Base-by-base conservation (phyloP, 1,139 yeast species). In the Yamadazyma diospyri region DNA sequence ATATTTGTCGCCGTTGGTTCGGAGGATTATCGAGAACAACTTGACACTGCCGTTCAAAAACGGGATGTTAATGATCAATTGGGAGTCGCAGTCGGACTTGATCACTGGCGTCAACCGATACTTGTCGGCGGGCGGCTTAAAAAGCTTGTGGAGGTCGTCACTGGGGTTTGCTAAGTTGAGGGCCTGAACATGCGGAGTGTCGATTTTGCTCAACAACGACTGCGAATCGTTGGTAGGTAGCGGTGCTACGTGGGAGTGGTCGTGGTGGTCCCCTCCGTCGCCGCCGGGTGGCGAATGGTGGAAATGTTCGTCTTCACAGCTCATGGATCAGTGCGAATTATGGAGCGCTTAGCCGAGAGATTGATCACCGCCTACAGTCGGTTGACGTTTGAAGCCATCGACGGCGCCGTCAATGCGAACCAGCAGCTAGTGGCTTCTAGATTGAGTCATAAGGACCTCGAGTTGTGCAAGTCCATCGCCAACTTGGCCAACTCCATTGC, bases 31-130 rank as follows among this genome's bases (percentile, higher is more conserved):
- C 1, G 95, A 83, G 51, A 76, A 84, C 27, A 89, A 59, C 52
- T 83, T 85, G 28, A 85, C 89, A 21, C 73, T 63, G 1, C 86
- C 86, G 12, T 82, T 79, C 46, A 87, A 43, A 42, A 89, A 46
- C 11, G 95, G 97, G 18, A 92, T 73, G 40, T 76, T 74, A 19
- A 89, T 50, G 29, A 89, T 72, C 48, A 89, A 44, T 52, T 89
- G 96, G 38, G 81, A 76, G 51, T 92, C 97, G 4, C 84, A 78
- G 53, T 89, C 97, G 1, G 89, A 78, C 48, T 72, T 74, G 23
- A 88, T 61, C 23, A 66, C 67, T 7, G 77, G 78, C 16, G 56
- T 55, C 16, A 74, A 46, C 28, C 57, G 46, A 46, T 67, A 74
- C 47, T 60, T 72, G 16, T 63, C 57, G 2, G 59, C 61, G 3